A percentile compares a stretch with the other conserved stretches of the same genome.
phyloP scores from a whole-genome alignment of 2,329 filamentous ascomycete genomes.

The Rutstroemia sp. region DNA sequence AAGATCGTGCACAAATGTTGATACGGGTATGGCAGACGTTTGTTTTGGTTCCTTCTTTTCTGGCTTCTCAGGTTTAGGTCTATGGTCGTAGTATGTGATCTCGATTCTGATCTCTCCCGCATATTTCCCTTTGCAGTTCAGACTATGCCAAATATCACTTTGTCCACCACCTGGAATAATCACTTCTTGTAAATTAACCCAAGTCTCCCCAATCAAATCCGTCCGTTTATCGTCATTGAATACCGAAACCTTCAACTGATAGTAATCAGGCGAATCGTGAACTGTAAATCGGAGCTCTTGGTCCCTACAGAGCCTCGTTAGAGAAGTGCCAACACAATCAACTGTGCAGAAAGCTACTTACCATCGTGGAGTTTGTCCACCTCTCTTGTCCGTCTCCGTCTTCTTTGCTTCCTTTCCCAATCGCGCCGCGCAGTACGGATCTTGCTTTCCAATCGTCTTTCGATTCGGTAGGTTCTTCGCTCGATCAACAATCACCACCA shows the following conservation, averaged over 20 bases:
- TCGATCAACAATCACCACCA: slow-evolving; percentile 86
- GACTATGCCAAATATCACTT: slow-evolving; percentile 82
- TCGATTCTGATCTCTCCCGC: slow-evolving; percentile 92
- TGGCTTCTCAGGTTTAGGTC: slow-evolving; percentile 71
- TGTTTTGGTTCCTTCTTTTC: slow-evolving; percentile 37
- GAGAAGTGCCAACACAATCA: not conserved
- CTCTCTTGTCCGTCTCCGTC: slow-evolving; percentile 86
- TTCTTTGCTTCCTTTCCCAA: slow-evolving; percentile 97
- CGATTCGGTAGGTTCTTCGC: slow-evolving; percentile 96
- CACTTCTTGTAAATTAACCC: slow-evolving; percentile 76
- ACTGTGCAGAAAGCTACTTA: slow-evolving; percentile 37
- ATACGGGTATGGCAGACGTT: slow-evolving; percentile 26
- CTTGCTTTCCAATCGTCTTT: slow-evolving; percentile 97
- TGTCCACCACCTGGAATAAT: slow-evolving; percentile 85
- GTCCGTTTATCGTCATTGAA: slow-evolving; percentile 99
- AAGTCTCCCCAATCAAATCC: slow-evolving; percentile 90
- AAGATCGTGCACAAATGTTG: slow-evolving; percentile 22
- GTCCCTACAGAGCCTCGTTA: slow-evolving; percentile 58
- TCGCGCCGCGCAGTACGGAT: slow-evolving; percentile 90
- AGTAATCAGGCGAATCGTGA: slow-evolving; percentile 94
- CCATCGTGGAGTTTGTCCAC: slow-evolving; percentile 94
- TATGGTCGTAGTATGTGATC: slow-evolving; percentile 89
- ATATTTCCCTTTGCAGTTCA: slow-evolving; percentile 88
- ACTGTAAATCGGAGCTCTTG: slow-evolving; percentile 94
- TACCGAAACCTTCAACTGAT: slow-evolving; percentile 87